phyloP scores from a whole-genome alignment of 331 rosid species.

The Quercus tomentella region DNA sequence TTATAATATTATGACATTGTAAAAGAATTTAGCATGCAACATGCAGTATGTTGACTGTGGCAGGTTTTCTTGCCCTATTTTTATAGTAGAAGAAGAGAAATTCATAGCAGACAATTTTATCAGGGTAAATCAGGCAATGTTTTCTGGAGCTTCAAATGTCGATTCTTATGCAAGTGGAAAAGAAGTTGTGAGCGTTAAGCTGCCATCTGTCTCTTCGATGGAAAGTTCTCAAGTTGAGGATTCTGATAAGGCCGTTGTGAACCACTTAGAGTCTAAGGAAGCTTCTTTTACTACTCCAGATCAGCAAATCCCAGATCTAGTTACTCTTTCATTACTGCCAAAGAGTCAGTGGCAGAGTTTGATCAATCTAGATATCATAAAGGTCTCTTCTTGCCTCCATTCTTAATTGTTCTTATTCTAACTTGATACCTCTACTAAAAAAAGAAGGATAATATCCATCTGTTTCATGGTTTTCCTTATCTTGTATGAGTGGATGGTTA shows the following conservation, averaged over 20 bases:
- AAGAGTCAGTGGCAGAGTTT: slow-evolving; percentile 97
- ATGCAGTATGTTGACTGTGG: not conserved
- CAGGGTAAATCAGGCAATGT: slow-evolving; percentile 89
- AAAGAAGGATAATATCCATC: not conserved
- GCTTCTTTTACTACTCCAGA: slow-evolving; percentile 28
- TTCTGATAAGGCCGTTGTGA: slow-evolving; percentile 22
- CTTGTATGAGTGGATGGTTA: slow-evolving; percentile 5
- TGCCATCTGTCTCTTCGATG: slow-evolving; percentile 69
- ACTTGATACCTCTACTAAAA: not conserved
- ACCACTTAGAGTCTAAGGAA: slow-evolving; percentile 33
- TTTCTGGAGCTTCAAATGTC: slow-evolving; percentile 54
- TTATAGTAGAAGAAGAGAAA: not conserved
- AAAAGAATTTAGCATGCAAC: not conserved
- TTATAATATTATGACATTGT: not conserved
- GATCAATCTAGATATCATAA: slow-evolving; percentile 82
- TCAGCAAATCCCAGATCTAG: slow-evolving; percentile 78
- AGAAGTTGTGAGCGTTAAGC: slow-evolving; percentile 64
- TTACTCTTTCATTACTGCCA: slow-evolving; percentile 87
- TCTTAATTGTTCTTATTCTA: slow-evolving; percentile 18
- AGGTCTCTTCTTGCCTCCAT: slow-evolving; percentile 46
- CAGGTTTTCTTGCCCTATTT: not conserved
- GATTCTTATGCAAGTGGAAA: slow-evolving; percentile 83
- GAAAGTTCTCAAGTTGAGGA: slow-evolving; percentile 47
- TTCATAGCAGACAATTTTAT: slow-evolving; percentile 15
- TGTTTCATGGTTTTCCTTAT: not conserved